Base-by-base conservation (phyloP, 805 yeast genomes). In the Candida coleopterorum region DNA sequence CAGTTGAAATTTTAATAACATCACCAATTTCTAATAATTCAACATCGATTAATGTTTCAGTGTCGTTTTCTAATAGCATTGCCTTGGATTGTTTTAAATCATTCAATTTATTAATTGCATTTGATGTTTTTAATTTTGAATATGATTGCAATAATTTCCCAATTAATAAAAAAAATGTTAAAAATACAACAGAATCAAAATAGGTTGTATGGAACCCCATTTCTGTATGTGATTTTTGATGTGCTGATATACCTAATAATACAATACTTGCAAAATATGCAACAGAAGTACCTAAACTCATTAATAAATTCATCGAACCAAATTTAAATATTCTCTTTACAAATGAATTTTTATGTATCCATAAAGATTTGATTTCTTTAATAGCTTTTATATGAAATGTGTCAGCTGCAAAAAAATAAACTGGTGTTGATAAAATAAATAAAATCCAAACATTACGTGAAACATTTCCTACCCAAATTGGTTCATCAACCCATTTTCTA, bases 121-220 rank as follows among this genome's bases (percentile, higher is more conserved):
- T 73, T 0, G 87, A 79, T 1, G 89, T 81, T 48, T 77, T 77
- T 21, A 71, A 64, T 50, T 81, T 84, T 2, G 89, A 77, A 44
- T 70, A 70, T 20, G 81, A 68, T 54, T 84, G 90, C 32, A 84
- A 62, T 20, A 80, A 60, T 29, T 86, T 69, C 1, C 94, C 94
- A 40, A 81, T 75, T 32, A 84, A 63, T 38, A 84, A 58, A 56
- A 84, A 84, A 49, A 84, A 76, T 0, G 88, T 74, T 44, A 84
- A 63, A 50, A 84, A 84, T 3, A 84, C 85, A 20, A 83, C 90
- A 4, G 89, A 79, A 50, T 84, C 94, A 52, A 84, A 84, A 48
- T 81, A 84, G 0, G 85, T 79, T 4, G 86, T 79, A 11, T 75
- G 68, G 40, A 70, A 68, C 1, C 76, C 81, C 50, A 45, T 47